A percentile compares a stretch with the other conserved stretches of the same genome.
phyloP scores from a whole-genome alignment of 2,329 filamentous ascomycete genomes.

The Beauveria brongniartii region DNA sequence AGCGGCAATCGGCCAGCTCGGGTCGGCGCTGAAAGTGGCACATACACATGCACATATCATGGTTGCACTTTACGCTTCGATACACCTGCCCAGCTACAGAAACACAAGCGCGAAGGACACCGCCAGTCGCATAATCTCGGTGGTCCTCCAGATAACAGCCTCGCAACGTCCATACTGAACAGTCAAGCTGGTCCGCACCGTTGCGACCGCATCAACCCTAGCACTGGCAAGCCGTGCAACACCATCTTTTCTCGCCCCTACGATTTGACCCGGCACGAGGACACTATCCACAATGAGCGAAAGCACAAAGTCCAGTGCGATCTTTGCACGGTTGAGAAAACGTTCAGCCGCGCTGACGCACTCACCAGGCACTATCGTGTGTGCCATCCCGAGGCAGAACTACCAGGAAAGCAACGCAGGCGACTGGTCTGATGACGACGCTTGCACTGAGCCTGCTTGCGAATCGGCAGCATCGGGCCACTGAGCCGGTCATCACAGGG shows the following conservation, averaged over 20 bases:
- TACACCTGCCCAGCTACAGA: conserved; percentile 76
- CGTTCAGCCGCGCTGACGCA: conserved; percentile 90
- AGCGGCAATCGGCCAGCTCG: conserved; percentile 46
- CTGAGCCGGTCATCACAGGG: background rate
- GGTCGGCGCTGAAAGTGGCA: conserved; percentile 69
- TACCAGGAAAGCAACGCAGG: conserved; percentile 55
- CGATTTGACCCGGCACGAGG: conserved; percentile 91
- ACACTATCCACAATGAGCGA: conserved; percentile 90
- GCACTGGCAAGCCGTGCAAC: conserved; percentile 89
- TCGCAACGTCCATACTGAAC: conserved; percentile 56
- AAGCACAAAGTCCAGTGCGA: conserved; percentile 94
- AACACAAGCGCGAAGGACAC: conserved; percentile 92
- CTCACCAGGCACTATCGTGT: conserved; percentile 90
- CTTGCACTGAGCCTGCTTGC: background rate
- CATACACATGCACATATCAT: conserved; percentile 94
- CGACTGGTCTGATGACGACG: conserved; percentile 12
- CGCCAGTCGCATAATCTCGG: conserved; percentile 55
- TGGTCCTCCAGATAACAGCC: conserved; percentile 24
- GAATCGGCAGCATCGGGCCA: background rate
- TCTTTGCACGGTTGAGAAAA: conserved; percentile 92
- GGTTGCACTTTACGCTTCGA: conserved; percentile 85
- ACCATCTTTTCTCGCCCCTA: conserved; percentile 93
- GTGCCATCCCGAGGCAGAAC: conserved; percentile 81
- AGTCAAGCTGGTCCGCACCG: conserved; percentile 89
- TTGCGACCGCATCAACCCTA: conserved; percentile 89